Evolutionary conservation across 768 basidiomycete species (phyloP), one percentile per base, ranked within the genome.

Genomic region (Psilocybe azurescens): DNA sequence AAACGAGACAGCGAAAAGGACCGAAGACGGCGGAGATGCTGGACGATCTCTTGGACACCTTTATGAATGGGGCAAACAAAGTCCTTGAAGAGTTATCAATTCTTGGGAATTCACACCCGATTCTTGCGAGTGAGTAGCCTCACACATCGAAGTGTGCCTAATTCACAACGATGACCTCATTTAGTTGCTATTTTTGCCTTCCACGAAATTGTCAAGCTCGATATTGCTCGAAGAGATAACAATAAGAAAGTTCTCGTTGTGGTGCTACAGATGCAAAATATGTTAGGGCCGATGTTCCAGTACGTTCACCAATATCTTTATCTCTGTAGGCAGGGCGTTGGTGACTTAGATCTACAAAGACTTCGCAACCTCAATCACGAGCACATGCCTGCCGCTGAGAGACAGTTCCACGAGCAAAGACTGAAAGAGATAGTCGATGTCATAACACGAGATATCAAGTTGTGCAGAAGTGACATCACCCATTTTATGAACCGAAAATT

Each of bases 221-320:
- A 64, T 33, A 49, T 64, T 13, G 59, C 63, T 3, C 54, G 81
- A 28, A 70, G 76, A 13, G 78, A 81, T 18, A 83, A 82, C 51
- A 78, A 83, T 58, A 77, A 74, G 63, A 81, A 78, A 60, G 74
- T 83, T 28, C 55, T 77, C 16, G 65, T 70, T 1, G 69, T 84
- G 8, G 73, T 76, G 56, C 48, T 77, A 8, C 75, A 78, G 65
- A 83, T 83, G 79, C 74, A 72, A 53, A 75, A 80, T 48, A 79
- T 78, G 78, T 77, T 83, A 75, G 60, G 65, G 3, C 71, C 73
- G 4, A 72, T 83, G 8, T 70, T 82, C n/a, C 75, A 79, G 81
- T 82, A 60, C 9, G 80, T 44, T 14, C 1, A 8, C 18, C n/a
- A 38, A 28, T 32, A 5, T 53, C 8, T 14, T 5, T 30, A 11